Evolutionary conservation across 306 rosid species (phyloP), one percentile per base, ranked within the genome.

Genomic region (Vigna trinervia): DNA sequence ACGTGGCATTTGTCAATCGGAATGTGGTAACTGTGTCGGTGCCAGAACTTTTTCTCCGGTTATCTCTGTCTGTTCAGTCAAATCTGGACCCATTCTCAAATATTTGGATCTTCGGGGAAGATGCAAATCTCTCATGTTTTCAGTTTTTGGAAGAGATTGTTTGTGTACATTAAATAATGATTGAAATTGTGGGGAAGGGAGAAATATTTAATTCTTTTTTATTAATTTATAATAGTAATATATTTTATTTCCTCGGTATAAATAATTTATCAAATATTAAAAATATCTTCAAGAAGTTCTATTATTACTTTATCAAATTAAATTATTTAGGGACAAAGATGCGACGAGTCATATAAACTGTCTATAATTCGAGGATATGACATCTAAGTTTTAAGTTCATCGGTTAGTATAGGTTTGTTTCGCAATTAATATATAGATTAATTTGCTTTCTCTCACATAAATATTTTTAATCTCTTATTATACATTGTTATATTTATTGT

Each of bases 11-110:
- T 57, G 0, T 57, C n/a, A 9, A 5, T 30, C 2, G 12, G 67
- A 10, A 61, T 6, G 39, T 68, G 73, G 41, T 45, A 46, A 50
- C 19, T 23, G 38, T 23, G 41, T 13, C 41, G 36, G 57, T 69
- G 50, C 41, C 14, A 32, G n/a, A 10, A 1, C 43, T 39, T n/a
- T 22, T 61, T 32, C 22, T 61, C 45, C 45, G 45, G 41, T 19
- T 2, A 28, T 13, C 9, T 59, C 17, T 30, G 11, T 45, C 20
- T 23, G 39, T 1, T 2, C 0, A 41, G 60, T 69, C 60, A 32
- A 69, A 48, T 69, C 13, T 32, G 48, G 47, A 10, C 61, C 74
- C 30, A 70, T 70, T 30, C 32, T 12, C 19, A 51, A 15, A n/a
- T 30, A 51, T 11, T 50, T 70, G 47, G 11, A 17, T 32, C 17